Percentiles rank a stretch among this genome's conserved stretches.
Conservation (phyloP, 75 land plant species). For the Cupressus sempervirens region DNA sequence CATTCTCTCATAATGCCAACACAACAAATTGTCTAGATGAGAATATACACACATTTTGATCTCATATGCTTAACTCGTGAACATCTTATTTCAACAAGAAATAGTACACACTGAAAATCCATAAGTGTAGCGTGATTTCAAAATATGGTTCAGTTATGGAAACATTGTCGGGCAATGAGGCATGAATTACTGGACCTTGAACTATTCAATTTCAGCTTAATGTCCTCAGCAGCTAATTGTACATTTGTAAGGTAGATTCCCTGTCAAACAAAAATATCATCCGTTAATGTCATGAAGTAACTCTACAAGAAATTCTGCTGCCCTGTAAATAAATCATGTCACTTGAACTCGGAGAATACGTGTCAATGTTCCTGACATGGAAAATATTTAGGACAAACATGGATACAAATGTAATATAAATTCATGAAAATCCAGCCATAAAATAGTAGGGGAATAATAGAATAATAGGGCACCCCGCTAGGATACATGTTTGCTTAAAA, state of each 20-base stretch:
- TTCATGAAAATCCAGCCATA: neutral
- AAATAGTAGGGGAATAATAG: too few relatives aligned
- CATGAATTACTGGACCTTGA: slow-evolving; percentile 1
- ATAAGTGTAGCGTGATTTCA: neutral
- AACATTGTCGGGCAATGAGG: neutral
- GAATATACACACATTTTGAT: neutral
- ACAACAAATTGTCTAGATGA: neutral
- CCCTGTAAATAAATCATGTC: neutral
- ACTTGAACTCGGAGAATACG: neutral
- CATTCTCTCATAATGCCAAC: neutral
- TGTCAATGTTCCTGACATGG: neutral
- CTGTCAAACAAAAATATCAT: neutral
- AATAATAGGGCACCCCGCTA: too few relatives aligned
- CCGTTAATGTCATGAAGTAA: neutral
- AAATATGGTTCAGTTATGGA: neutral
- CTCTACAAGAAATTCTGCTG: neutral
- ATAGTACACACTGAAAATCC: neutral
- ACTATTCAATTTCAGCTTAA: neutral
- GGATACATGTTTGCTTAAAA: neutral
- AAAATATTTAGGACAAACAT: neutral
- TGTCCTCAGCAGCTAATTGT: slow-evolving; percentile 6
- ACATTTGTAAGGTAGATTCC: slow-evolving; percentile 9
- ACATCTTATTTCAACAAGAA: neutral
- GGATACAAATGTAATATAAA: neutral
- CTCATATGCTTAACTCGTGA: neutral